Evolutionary conservation across 352 stramenopile species (phyloP).

Genomic region (Phytophthora ramorum): DNA sequence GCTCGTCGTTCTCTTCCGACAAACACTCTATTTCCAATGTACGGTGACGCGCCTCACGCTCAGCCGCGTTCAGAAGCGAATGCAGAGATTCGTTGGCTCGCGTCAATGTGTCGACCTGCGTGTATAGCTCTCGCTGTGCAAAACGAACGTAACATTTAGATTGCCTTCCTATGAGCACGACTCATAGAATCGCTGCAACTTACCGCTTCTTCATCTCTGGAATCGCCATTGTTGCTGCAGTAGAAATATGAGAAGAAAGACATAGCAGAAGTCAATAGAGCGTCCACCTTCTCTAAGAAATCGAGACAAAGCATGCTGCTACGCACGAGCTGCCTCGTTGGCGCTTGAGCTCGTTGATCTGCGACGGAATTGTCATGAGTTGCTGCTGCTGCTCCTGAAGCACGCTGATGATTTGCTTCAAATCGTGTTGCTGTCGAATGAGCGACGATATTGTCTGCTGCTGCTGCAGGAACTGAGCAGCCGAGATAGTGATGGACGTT

Average conservation of each 20-base stretch:
- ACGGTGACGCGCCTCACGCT: slow-evolving; percentile 67
- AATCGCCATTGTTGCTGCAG: slow-evolving; percentile 32
- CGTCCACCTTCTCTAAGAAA: not conserved
- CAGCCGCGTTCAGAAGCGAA: slow-evolving; percentile 59
- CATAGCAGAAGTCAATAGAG: slow-evolving; percentile 1
- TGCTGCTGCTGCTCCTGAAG: slow-evolving; percentile 84
- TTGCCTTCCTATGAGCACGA: not conserved
- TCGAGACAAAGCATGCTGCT: not conserved
- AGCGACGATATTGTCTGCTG: slow-evolving; percentile 84
- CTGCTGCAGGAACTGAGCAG: slow-evolving; percentile 79
- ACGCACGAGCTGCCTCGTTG: slow-evolving; percentile 60
- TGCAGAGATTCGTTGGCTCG: slow-evolving; percentile 74
- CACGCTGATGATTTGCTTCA: slow-evolving; percentile 84
- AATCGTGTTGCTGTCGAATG: slow-evolving; percentile 81
- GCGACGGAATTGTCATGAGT: slow-evolving; percentile 70
- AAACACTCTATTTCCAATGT: slow-evolving; percentile 77
- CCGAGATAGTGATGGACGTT: slow-evolving; percentile 72
- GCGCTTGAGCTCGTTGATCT: slow-evolving; percentile 70
- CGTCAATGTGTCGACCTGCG: slow-evolving; percentile 64
- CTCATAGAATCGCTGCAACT: not conserved
- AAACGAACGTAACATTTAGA: slow-evolving; percentile 9
- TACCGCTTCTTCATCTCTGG: slow-evolving; percentile 68
- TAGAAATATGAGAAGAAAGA: slow-evolving; percentile 9
- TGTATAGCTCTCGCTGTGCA: slow-evolving; percentile 60
- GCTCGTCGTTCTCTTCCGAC: slow-evolving; percentile 80